These are phyloP conservation scores for Aspergillus viridinutans DNA, from an alignment of 2,329 filamentous ascomycete species.

Conservation along the genomic window DNA sequence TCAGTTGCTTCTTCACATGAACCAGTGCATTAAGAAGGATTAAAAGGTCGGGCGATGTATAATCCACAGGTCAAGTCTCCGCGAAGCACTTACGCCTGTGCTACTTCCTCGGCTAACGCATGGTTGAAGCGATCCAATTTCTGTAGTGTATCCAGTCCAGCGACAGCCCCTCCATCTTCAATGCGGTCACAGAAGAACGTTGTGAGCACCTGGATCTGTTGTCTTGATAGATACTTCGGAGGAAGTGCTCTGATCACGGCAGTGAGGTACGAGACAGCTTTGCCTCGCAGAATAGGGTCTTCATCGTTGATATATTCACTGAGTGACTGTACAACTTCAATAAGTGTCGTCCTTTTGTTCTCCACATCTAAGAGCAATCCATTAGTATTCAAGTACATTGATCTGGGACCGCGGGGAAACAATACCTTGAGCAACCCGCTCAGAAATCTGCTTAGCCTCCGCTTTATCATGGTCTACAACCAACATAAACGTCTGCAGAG, in stretches of 20 bases:
- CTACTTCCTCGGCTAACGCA: slow-evolving; percentile 51
- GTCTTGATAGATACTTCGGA: slow-evolving; percentile 54
- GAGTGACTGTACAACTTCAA: slow-evolving; percentile 60
- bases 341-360: slow-evolving; percentile 56
- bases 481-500: slow-evolving; percentile 47
- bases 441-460: slow-evolving; percentile 44
- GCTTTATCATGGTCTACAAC: slow-evolving; percentile 44
- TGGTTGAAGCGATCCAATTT: slow-evolving; percentile 57
- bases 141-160: slow-evolving; percentile 57
- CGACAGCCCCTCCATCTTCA: slow-evolving; percentile 58
- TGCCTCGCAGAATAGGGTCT: slow-evolving; percentile 56
- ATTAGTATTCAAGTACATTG: slow-evolving; percentile 14
- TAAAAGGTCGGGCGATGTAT: background rate
- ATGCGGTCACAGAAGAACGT: slow-evolving; percentile 63
- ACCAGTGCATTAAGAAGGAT: slow-evolving; percentile 6
- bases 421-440: slow-evolving; percentile 42
- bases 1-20: slow-evolving; percentile 14
- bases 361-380: slow-evolving; percentile 48
- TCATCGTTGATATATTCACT: slow-evolving; percentile 66
- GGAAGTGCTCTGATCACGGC: slow-evolving; percentile 46
- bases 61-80: background rate
- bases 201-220: slow-evolving; percentile 59
- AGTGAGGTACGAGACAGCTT: slow-evolving; percentile 48
- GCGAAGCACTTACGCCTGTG: slow-evolving; percentile 46
- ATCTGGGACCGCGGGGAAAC: slow-evolving; percentile 4